Conservation (phyloP, 2,329 filamentous ascomycete genomes). For the Xylaria sp. region DNA sequence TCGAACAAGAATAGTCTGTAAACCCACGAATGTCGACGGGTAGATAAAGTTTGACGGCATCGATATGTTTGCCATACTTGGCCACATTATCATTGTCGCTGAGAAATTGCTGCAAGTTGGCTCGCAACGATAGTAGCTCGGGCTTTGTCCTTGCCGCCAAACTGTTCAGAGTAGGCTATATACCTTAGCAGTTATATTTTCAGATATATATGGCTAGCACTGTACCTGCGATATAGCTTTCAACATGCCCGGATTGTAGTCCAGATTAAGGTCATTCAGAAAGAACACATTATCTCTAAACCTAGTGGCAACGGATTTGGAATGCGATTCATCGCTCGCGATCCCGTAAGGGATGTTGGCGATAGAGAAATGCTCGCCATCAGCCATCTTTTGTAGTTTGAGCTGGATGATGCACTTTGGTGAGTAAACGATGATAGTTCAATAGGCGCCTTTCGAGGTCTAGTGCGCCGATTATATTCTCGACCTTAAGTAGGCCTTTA, state of each 20-base stretch:
- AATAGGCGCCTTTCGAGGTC: not conserved
- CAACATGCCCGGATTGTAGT: slow-evolving; percentile 23
- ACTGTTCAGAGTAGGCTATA: slow-evolving; percentile 41
- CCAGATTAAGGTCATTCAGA: slow-evolving; percentile 56
- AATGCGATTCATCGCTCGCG: slow-evolving; percentile 55
- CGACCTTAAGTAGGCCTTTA: not conserved
- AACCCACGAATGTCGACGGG: slow-evolving; percentile 68
- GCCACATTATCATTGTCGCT: slow-evolving; percentile 37
- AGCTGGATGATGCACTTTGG: not conserved
- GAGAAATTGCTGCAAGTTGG: slow-evolving; percentile 39
- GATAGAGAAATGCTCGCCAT: slow-evolving; percentile 60
- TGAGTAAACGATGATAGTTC: not conserved
- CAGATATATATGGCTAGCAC: not conserved
- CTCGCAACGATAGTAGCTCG: slow-evolving; percentile 38
- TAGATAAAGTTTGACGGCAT: slow-evolving; percentile 61
- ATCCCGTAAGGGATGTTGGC: slow-evolving; percentile 66
- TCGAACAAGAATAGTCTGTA: slow-evolving; percentile 67
- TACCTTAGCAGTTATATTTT: slow-evolving; percentile 16
- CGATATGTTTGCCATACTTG: slow-evolving; percentile 49
- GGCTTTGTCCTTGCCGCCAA: slow-evolving; percentile 36
- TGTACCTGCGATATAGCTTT: slow-evolving; percentile 38
- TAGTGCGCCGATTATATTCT: not conserved
- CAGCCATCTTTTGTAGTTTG: slow-evolving; percentile 30
- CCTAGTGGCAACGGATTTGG: slow-evolving; percentile 62
- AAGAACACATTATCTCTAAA: slow-evolving; percentile 64